Base-by-base conservation (phyloP, 352 stramenopile genomes). In the Pythium sukuiense region DNA sequence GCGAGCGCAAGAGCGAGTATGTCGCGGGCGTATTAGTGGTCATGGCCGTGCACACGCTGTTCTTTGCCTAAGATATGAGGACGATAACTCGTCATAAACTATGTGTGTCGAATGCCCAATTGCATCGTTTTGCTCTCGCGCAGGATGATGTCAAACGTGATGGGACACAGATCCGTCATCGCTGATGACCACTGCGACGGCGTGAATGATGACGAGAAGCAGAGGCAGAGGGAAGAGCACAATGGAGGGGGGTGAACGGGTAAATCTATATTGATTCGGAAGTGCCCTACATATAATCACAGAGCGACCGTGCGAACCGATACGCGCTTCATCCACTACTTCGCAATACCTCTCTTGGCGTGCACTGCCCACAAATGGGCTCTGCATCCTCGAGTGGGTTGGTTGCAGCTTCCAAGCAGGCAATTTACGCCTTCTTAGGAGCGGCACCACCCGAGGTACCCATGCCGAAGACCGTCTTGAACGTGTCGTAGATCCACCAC, bases 401-500 rank as follows among this genome's bases (percentile, higher is more conserved):
- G 32, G 55, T 20, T 52, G 45, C 20, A 52, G n/a, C 45, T 52
- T 52, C 45, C 45, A 43, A 46, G 32, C 3, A 37, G 37, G 62
- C 27, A 20, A 53, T 54, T 61, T 88, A 88, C 63, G 89, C 73
- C 82, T 94, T 91, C 59, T 67, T 76, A 79, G 87, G 71, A 58
- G 81, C 74, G 56, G 80, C 83, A 49, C 90, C 90, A 73, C 91
- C 91, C 55, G 88, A 90, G 68, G 91, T 97, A 65, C 89, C 88
- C 88, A 98, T 96, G 72, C 92, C 92, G 65, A 95, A 89, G 61
- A 83, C 85, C 69, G 89, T 95, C 85, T 98, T 98, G 79, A 97
- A 98, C 67, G 89, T 95, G 71, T 98, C 93, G 80, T 98, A 98
- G 80, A 98, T 98, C 91, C 93, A 98, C 93, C 94, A 98, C 87